A percentile compares a stretch with the other conserved stretches of the same genome.
Evolutionary conservation across 2,329 filamentous ascomycete genomes (phyloP).

Genomic region (Cercospora citrullina): DNA sequence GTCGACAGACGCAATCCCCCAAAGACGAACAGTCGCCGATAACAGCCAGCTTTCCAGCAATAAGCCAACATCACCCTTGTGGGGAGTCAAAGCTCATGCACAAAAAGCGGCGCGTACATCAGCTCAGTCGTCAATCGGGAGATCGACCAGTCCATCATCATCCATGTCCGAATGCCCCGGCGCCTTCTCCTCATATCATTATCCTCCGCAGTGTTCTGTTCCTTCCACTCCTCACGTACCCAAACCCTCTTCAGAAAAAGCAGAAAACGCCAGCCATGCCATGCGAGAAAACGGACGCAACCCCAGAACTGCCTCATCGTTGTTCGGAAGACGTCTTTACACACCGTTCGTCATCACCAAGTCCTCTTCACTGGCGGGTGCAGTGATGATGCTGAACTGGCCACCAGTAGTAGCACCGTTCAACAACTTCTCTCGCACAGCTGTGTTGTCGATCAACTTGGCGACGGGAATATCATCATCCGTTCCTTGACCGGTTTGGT

Average conservation of each 20-base stretch:
- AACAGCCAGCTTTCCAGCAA: not conserved
- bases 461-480: slow-evolving; percentile 78
- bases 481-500: slow-evolving; percentile 75
- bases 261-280: not conserved
- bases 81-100: slow-evolving; percentile 2
- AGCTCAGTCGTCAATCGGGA: not conserved
- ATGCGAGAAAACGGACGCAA: not conserved
- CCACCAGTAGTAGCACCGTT: slow-evolving; percentile 82
- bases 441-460: slow-evolving; percentile 80
- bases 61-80: slow-evolving; percentile 8
- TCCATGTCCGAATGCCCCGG: not conserved
- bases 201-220: not conserved
- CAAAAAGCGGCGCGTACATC: not conserved
- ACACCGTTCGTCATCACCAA: slow-evolving; percentile 19
- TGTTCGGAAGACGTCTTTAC: not conserved
- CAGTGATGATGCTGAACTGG: slow-evolving; percentile 65
- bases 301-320: not conserved
- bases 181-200: not conserved
- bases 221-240: not conserved
- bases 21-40: not conserved
- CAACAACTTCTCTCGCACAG: slow-evolving; percentile 72
- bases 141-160: not conserved
- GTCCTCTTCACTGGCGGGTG: slow-evolving; percentile 22
- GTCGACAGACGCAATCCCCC: not conserved
- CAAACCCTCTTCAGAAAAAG: not conserved